Evolutionary conservation across 2,329 filamentous ascomycete species (phyloP).

Genomic region (Scedosporium minutisporum): DNA sequence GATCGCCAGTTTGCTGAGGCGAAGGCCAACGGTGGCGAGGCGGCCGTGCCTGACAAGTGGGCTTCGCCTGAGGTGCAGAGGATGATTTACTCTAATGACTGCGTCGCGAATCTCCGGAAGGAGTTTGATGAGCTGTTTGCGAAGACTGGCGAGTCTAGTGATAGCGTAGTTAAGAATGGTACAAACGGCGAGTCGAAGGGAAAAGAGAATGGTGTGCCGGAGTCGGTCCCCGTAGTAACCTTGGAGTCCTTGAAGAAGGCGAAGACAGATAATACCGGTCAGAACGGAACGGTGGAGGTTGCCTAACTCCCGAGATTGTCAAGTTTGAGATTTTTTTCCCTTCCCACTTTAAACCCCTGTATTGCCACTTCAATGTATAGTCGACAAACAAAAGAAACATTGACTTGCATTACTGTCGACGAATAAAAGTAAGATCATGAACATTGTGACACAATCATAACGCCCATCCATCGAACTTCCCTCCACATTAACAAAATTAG

Average conservation of each 20-base stretch:
- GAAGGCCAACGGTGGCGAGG: conserved; percentile 34
- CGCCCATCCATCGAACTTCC: too few relatives aligned
- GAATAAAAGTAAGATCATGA: not conserved
- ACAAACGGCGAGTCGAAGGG: not conserved
- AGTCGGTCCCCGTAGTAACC: conserved; percentile 5
- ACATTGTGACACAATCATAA: too few relatives aligned
- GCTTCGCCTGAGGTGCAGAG: conserved; percentile 59
- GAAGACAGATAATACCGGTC: not conserved
- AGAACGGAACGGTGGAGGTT: not conserved
- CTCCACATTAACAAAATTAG: too few relatives aligned
- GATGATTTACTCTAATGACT: conserved; percentile 57
- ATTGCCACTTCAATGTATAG: not conserved
- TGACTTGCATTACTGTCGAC: not conserved
- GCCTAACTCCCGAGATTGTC: not conserved
- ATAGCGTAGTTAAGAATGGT: not conserved
- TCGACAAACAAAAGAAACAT: not conserved
- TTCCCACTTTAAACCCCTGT: not conserved
- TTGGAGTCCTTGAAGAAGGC: conserved; percentile 3
- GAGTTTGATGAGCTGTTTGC: conserved; percentile 38
- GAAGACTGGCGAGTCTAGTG: conserved; percentile 6
- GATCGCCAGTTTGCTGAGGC: conserved; percentile 46
- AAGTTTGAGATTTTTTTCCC: not conserved
- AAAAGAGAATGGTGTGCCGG: not conserved
- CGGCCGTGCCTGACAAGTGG: conserved; percentile 57
- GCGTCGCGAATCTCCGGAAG: conserved; percentile 41